Conservation (phyloP, 306 rosid genomes). For the Benincasa hispida region DNA sequence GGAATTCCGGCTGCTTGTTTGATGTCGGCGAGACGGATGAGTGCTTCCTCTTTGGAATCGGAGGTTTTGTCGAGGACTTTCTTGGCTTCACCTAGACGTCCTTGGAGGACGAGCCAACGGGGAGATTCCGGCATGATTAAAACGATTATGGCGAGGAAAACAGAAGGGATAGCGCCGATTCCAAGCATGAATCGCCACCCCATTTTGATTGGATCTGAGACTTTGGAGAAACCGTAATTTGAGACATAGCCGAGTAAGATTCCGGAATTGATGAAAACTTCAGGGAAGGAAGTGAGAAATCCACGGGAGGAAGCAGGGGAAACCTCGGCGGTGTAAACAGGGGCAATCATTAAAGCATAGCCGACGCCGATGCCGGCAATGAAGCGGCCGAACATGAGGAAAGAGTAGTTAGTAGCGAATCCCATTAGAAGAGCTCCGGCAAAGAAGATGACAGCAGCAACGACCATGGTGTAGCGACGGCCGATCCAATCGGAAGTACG, state of each 20-base stretch:
- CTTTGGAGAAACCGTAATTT: slow-evolving; percentile 37
- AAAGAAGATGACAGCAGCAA: not conserved
- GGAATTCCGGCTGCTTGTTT: slow-evolving; percentile 44
- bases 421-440: slow-evolving; percentile 4
- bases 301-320: not conserved
- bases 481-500: slow-evolving; percentile 2
- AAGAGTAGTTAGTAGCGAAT: not conserved
- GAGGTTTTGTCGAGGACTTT: slow-evolving; percentile 46
- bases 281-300: slow-evolving; percentile 1
- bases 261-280: slow-evolving; percentile 41
- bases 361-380: slow-evolving; percentile 1
- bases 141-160: slow-evolving; percentile 24
- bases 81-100: slow-evolving; percentile 45
- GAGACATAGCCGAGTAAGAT: slow-evolving; percentile 44
- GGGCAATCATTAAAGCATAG: slow-evolving; percentile 1
- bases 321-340: slow-evolving; percentile 1
- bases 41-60: slow-evolving; percentile 38
- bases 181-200: slow-evolving; percentile 72
- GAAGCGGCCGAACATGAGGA: slow-evolving; percentile 5
- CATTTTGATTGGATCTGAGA: slow-evolving; percentile 5
- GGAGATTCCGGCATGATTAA: slow-evolving; percentile 66
- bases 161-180: slow-evolving; percentile 32
- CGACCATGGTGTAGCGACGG: not conserved
- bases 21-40: slow-evolving; percentile 33
- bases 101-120: slow-evolving; percentile 57